Percentiles rank a stretch among this genome's conserved stretches.
Evolutionary conservation across 2,329 filamentous ascomycete species (phyloP).

Genomic region (Plectosphaerella cucumerina): DNA sequence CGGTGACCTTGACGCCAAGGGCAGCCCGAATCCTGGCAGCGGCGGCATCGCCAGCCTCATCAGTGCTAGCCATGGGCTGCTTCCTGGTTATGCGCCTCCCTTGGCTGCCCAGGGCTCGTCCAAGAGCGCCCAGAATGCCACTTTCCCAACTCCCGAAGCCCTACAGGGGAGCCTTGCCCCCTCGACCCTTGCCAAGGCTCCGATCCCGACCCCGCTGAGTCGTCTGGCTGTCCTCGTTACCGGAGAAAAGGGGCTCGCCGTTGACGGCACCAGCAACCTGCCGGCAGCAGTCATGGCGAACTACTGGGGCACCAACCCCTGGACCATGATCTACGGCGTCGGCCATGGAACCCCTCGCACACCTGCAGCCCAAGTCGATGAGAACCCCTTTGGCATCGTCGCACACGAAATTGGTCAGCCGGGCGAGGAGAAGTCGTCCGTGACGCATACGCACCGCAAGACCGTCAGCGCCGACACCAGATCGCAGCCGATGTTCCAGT

Average conservation of each 20-base stretch:
- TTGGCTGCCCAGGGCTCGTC: constrained; percentile 15
- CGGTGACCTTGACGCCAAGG: constrained; percentile 32
- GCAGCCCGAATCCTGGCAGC: constrained; percentile 31
- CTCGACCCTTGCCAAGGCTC: constrained; percentile 75
- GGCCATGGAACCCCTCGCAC: constrained; percentile 13
- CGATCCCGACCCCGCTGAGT: constrained; percentile 80
- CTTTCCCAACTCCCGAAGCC: constrained; percentile 19
- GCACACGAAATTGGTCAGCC: constrained; percentile 27
- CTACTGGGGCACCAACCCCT: constrained; percentile 86
- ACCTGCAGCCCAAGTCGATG: constrained; percentile 18
- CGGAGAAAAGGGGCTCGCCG: constrained; percentile 66
- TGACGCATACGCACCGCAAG: constrained; percentile 31
- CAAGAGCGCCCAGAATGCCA: constrained; percentile 1
- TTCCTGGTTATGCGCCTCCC: constrained; percentile 53
- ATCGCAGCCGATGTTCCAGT: constrained; percentile 17
- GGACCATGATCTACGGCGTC: constrained; percentile 41
- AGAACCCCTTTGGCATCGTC: constrained; percentile 37
- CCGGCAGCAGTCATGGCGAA: constrained; percentile 88
- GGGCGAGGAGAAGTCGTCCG: constrained; percentile 16
- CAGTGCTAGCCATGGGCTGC: constrained; percentile 68
- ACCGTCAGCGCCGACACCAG: constrained; percentile 38
- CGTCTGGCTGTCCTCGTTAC: constrained; percentile 78
- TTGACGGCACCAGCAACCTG: constrained; percentile 65
- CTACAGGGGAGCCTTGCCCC: constrained; percentile 66
- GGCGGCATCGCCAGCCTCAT: constrained; percentile 81